Conservation (phyloP, 805 yeast genomes). For the Candida krabiensis region DNA sequence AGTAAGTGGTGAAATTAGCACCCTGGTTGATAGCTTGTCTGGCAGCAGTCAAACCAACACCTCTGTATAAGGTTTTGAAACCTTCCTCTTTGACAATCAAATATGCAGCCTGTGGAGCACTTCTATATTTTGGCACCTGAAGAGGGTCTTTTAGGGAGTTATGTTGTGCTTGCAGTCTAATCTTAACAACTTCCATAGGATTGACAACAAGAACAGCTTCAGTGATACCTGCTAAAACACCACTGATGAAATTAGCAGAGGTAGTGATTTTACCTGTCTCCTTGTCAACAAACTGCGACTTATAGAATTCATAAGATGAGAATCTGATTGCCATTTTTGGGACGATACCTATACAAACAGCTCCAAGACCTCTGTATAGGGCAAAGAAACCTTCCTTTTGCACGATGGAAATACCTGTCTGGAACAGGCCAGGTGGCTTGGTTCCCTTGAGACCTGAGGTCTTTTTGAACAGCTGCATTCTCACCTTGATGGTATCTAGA, state of each 20-base stretch:
- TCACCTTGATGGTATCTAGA: constrained; percentile 94
- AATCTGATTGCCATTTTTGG: constrained; percentile 98
- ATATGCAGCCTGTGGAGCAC: constrained; percentile 88
- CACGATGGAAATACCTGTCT: constrained; percentile 78
- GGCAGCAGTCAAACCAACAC: constrained; percentile 93
- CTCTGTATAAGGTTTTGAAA: constrained; percentile 81
- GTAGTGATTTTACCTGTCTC: constrained; percentile 69
- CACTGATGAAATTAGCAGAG: constrained; percentile 78
- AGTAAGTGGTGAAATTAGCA: constrained; percentile 94
- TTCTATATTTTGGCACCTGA: constrained; percentile 76
- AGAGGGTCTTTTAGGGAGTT: constrained; percentile 86
- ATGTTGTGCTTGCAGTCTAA: constrained; percentile 94
- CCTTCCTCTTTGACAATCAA: constrained; percentile 91
- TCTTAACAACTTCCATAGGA: constrained; percentile 97
- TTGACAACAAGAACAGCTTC: constrained; percentile 94
- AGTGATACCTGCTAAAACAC: constrained; percentile 96
- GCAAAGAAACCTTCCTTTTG: constrained; percentile 81
- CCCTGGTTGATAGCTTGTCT: constrained; percentile 99
- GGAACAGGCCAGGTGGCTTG: constrained; percentile 82
- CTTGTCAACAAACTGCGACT: constrained; percentile 60
- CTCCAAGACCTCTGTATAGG: constrained; percentile 93
- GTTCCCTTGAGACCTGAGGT: constrained; percentile 45
- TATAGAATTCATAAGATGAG: constrained; percentile 88
- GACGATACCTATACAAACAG: constrained; percentile 94
- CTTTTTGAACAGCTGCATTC: constrained; percentile 89